Conservation (phyloP, 345 rosid genomes). For the Ceriops decandra region DNA sequence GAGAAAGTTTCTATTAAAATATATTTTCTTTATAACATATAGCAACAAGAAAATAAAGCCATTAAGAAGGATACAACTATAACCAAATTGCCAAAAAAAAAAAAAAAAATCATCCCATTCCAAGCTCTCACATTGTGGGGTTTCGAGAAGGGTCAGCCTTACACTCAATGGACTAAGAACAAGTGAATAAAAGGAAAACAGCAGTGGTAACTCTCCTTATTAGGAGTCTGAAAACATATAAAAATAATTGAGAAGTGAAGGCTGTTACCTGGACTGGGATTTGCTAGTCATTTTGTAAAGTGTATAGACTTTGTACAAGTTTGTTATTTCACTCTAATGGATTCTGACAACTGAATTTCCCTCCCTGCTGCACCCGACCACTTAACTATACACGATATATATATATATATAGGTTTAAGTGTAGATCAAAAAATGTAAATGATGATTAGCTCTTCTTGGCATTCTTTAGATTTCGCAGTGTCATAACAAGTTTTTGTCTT, state of each 20-base stretch:
- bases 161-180: too few species aligned
- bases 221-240: too few species aligned
- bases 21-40: too few species aligned
- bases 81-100: too few species aligned
- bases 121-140: too few species aligned
- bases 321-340: slow-evolving; percentile 28
- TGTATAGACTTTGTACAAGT: slow-evolving; percentile 36
- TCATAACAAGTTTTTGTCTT: slow-evolving; percentile 89
- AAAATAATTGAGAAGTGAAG: background rate
- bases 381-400: slow-evolving; percentile 40
- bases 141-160: too few species aligned
- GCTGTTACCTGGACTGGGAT: slow-evolving; percentile 16
- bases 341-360: slow-evolving; percentile 10
- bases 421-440: slow-evolving; percentile 11
- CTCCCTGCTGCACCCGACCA: slow-evolving; percentile 11
- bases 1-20: too few species aligned
- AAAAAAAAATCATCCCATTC: too few species aligned
- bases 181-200: too few species aligned
- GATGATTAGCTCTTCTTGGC: slow-evolving; percentile 44
- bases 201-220: too few species aligned
- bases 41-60: too few species aligned
- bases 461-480: slow-evolving; percentile 71
- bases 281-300: slow-evolving; percentile 9
- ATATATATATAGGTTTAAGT: slow-evolving; percentile 8
- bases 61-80: too few species aligned